phyloP scores from a whole-genome alignment of 441 rosid genomes.

The Macaranga tanarius region DNA sequence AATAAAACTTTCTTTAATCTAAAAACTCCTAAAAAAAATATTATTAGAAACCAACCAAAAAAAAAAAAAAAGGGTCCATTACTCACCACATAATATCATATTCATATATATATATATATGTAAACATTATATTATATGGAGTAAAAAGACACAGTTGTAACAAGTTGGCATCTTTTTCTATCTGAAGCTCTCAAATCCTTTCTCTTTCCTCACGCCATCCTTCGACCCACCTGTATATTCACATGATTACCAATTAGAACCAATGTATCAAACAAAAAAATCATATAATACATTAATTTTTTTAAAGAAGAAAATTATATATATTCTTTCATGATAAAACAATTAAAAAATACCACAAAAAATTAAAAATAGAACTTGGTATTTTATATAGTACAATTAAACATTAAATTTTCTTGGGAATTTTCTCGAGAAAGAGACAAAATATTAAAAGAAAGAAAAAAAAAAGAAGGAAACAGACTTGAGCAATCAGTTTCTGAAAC shows the following conservation, averaged over 20 bases:
- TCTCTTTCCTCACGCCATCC: slow-evolving; percentile 52
- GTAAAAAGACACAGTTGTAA: slow-evolving; percentile 17
- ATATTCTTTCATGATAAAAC: too few species aligned
- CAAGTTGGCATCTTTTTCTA: slow-evolving; percentile 24
- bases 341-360: too few species aligned
- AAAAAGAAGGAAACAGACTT: slow-evolving; percentile 12
- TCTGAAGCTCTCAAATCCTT: slow-evolving; percentile 42
- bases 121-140: slow-evolving; percentile 12
- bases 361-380: background rate
- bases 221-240: slow-evolving; percentile 43
- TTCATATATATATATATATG: slow-evolving; percentile 10
- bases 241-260: slow-evolving; percentile 15
- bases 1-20: slow-evolving; percentile 17
- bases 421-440: background rate
- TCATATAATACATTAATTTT: too few species aligned
- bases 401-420: background rate
- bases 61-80: background rate
- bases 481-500: slow-evolving; percentile 23
- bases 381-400: slow-evolving; percentile 12
- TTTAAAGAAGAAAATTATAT: too few species aligned
- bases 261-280: background rate
- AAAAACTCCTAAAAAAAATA: slow-evolving; percentile 14
- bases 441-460: background rate
- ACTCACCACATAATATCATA: background rate
- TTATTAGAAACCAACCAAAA: background rate